Conservation (phyloP, 768 basidiomycete genomes). For the Tephrocybe sp. region DNA sequence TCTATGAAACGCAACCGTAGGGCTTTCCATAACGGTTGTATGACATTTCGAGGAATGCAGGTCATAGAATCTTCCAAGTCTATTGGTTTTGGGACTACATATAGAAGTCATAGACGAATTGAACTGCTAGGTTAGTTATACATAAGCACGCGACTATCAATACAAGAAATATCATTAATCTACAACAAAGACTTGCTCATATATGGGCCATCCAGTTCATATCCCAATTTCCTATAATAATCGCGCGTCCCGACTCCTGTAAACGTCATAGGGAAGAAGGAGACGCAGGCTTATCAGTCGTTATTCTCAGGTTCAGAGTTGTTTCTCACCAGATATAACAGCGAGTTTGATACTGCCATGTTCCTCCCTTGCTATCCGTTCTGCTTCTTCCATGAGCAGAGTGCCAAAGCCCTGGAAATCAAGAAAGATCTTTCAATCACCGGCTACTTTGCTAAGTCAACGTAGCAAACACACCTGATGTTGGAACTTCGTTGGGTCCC, state of each 20-base stretch:
- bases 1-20: no score
- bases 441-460: neutral
- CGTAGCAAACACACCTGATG: slow-evolving; percentile 60
- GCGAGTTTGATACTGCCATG: slow-evolving; percentile 94
- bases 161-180: slow-evolving; percentile 10
- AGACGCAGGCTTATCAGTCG: neutral
- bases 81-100: no score
- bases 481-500: slow-evolving; percentile 98
- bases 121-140: neutral
- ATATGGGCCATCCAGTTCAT: slow-evolving; percentile 94
- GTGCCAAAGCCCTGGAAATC: slow-evolving; percentile 84
- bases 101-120: neutral
- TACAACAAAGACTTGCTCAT: slow-evolving; percentile 84
- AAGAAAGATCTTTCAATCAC: slow-evolving; percentile 6
- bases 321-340: slow-evolving; percentile 86
- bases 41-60: no score
- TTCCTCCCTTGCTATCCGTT: slow-evolving; percentile 95
- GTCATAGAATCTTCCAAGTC: no score
- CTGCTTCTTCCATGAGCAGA: slow-evolving; percentile 97
- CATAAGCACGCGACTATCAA: neutral
- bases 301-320: neutral
- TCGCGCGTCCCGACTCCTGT: slow-evolving; percentile 93
- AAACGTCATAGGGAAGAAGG: neutral
- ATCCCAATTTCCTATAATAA: slow-evolving; percentile 93
- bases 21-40: no score